Conservation (phyloP, 768 basidiomycete species). For the Lentinula sp. region DNA sequence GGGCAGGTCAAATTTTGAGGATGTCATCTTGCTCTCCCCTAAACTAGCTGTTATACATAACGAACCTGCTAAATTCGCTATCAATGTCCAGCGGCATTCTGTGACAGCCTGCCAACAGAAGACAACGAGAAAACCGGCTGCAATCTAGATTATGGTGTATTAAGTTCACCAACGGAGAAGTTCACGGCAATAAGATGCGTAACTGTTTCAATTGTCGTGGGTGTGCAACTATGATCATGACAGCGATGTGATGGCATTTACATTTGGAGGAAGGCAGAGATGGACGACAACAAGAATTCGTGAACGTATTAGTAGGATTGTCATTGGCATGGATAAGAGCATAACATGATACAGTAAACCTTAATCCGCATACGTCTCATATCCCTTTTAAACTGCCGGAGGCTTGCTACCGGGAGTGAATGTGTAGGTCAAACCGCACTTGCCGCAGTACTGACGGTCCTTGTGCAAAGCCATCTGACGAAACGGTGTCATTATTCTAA, state of each 20-base stretch:
- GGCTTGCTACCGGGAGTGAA: slow-evolving; percentile 80
- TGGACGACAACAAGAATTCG: not conserved
- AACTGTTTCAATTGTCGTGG: not conserved
- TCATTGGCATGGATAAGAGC: slow-evolving; percentile 1
- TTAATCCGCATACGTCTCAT: not conserved
- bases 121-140: not conserved
- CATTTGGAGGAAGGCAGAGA: not conserved
- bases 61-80: not conserved
- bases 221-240: not conserved
- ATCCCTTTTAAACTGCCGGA: slow-evolving; percentile 48
- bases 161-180: not conserved
- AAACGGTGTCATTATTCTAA: slow-evolving; percentile 16
- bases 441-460: slow-evolving; percentile 97
- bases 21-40: not conserved
- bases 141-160: not conserved
- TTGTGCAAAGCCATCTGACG: slow-evolving; percentile 96
- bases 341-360: slow-evolving; percentile 4
- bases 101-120: not conserved
- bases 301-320: not conserved
- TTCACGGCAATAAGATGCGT: not conserved
- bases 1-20: not conserved
- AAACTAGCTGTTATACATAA: not conserved
- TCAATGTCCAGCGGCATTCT: not conserved
- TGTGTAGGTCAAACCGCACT: slow-evolving; percentile 84
- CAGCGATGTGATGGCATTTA: not conserved